Conservation (phyloP, 305 asterid genomes). For the Fraxinus paxiana region DNA sequence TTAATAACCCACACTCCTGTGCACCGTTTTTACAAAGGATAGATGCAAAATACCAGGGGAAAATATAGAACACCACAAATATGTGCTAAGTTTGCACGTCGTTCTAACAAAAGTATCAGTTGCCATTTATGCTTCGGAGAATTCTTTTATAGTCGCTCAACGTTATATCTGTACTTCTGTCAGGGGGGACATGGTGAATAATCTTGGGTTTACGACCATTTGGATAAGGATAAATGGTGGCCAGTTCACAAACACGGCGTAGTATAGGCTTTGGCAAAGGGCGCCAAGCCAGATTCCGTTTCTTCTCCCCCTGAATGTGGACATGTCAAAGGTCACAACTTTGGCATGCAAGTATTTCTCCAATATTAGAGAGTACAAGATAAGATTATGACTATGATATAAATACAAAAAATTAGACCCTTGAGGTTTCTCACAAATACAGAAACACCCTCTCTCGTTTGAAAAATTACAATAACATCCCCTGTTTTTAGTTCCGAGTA, state of each 20-base stretch:
- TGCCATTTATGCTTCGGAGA: slow-evolving; percentile 42
- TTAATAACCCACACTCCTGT: neutral
- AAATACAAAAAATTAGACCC: neutral
- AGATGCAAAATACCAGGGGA: neutral
- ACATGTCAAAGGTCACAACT: neutral
- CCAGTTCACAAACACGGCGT: slow-evolving; percentile 65
- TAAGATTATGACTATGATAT: neutral
- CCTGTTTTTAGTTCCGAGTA: neutral
- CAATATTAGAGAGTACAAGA: neutral
- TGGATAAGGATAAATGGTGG: slow-evolving; percentile 69
- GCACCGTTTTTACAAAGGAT: neutral
- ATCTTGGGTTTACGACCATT: slow-evolving; percentile 49
- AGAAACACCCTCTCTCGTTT: neutral
- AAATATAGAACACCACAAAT: neutral
- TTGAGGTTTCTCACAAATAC: neutral
- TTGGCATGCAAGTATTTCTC: neutral
- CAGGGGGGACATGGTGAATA: slow-evolving; percentile 31
- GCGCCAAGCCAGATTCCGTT: slow-evolving; percentile 76
- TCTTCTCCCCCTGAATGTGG: slow-evolving; percentile 55
- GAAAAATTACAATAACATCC: neutral
- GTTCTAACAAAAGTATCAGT: slow-evolving; percentile 25
- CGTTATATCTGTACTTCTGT: slow-evolving; percentile 43
- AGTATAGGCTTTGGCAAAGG: slow-evolving; percentile 70
- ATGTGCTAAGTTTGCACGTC: neutral
- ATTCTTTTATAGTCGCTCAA: slow-evolving; percentile 48